Percentiles rank a stretch among this genome's conserved stretches.
Evolutionary conservation across 1,284 basidiomycete genomes (phyloP).

Genomic region (Cronartium ribicola): DNA sequence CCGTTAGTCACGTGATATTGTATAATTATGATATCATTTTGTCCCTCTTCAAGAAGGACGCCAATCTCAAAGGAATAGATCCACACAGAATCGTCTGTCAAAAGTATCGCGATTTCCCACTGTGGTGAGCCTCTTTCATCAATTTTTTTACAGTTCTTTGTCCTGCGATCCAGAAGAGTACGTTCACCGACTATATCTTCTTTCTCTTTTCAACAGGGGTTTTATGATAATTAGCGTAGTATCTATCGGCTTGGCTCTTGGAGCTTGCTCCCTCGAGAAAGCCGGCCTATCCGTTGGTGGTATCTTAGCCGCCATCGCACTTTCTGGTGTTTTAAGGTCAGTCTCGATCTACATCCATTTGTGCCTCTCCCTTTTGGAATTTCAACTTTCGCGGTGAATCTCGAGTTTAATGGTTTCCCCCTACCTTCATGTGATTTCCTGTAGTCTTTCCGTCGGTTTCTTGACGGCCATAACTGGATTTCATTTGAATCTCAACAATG

Average conservation of each 20-base stretch:
- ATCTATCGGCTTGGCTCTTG: slow-evolving; percentile 11
- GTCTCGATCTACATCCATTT: no score
- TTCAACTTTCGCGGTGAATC: neutral
- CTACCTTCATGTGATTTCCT: neutral
- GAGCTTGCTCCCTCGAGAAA: neutral
- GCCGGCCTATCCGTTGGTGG: slow-evolving; percentile 10
- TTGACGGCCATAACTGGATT: slow-evolving; percentile 32
- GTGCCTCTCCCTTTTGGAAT: neutral
- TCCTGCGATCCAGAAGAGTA: neutral
- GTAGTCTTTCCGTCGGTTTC: slow-evolving; percentile 34
- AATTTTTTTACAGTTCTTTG: neutral
- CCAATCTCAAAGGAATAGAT: neutral
- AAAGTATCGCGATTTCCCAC: slow-evolving; percentile 26
- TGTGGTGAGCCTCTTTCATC: neutral
- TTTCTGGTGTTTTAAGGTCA: slow-evolving; percentile 16
- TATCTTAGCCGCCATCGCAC: neutral
- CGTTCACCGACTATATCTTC: no score
- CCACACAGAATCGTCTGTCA: slow-evolving; percentile 20
- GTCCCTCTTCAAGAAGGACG: slow-evolving; percentile 5
- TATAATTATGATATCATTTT: slow-evolving; percentile 10
- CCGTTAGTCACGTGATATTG: slow-evolving; percentile 12
- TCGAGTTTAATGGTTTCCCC: neutral
- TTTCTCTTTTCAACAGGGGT: slow-evolving; percentile 11
- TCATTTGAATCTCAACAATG: slow-evolving; percentile 23
- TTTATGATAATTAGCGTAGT: neutral